Conservation (phyloP, 305 asterid species). For the Fraxinus latifolia region DNA sequence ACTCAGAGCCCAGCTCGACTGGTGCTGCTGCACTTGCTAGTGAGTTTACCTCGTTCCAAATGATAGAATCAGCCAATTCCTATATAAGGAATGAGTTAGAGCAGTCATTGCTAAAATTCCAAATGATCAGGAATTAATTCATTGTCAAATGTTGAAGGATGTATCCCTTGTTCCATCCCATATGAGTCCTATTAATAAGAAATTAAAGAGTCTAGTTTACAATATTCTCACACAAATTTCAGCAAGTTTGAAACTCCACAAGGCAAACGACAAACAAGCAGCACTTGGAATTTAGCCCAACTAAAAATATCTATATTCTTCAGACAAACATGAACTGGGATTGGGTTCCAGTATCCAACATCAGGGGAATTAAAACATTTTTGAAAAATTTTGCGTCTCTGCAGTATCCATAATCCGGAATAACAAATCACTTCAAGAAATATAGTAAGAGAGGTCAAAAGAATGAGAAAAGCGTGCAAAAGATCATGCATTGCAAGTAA, state of each 20-base stretch:
- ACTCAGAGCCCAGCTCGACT: constrained; percentile 56
- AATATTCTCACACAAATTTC: neutral
- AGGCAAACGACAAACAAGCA: constrained; percentile 1
- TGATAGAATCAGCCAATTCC: constrained; percentile 79
- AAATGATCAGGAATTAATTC: constrained; percentile 4
- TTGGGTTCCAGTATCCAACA: constrained; percentile 1
- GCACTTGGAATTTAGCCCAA: constrained; percentile 10
- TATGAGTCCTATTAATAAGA: constrained; percentile 8
- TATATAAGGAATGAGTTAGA: constrained; percentile 30
- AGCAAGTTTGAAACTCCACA: neutral
- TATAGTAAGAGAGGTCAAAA: neutral
- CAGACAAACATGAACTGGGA: neutral
- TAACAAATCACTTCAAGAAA: neutral
- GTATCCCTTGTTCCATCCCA: constrained; percentile 12
- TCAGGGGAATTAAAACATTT: neutral
- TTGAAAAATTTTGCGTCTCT: neutral
- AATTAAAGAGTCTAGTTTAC: constrained; percentile 12
- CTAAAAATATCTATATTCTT: constrained; percentile 2
- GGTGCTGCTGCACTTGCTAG: constrained; percentile 48
- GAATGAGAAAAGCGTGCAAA: neutral
- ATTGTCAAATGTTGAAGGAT: constrained; percentile 1
- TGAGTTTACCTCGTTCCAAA: constrained; percentile 72
- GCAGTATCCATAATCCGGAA: neutral
- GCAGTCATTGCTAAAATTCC: constrained; percentile 5
- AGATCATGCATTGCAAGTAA: neutral